phyloP scores from a whole-genome alignment of 805 yeast species.

The Cephaloascus albidus region DNA sequence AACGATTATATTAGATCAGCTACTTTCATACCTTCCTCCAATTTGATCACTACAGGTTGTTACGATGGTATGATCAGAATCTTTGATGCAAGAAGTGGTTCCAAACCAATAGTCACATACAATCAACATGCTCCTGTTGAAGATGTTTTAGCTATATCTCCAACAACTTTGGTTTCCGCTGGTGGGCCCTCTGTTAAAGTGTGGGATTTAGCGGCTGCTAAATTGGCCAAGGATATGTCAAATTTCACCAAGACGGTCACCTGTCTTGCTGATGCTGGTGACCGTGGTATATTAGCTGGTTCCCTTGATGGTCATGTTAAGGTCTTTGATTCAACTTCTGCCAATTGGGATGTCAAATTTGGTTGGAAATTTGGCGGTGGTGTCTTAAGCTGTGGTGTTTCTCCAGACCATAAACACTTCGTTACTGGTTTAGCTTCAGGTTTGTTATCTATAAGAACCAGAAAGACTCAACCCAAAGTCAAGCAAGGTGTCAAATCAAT shows the following conservation, averaged over 20 bases:
- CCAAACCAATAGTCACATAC: conserved; percentile 52
- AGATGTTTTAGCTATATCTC: conserved; percentile 63
- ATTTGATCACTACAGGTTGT: conserved; percentile 84
- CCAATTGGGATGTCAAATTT: conserved; percentile 80
- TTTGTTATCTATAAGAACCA: conserved; percentile 77
- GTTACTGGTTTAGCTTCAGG: conserved; percentile 92
- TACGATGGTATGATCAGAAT: conserved; percentile 83
- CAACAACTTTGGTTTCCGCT: conserved; percentile 71
- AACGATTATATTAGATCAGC: conserved; percentile 85
- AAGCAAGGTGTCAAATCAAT: conserved; percentile 36
- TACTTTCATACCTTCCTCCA: conserved; percentile 69
- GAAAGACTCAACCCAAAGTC: conserved; percentile 57
- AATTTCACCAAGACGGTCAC: conserved; percentile 95
- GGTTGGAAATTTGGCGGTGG: conserved; percentile 98
- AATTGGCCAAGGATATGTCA: conserved; percentile 56
- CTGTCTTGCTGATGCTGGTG: conserved; percentile 64
- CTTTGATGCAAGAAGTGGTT: conserved; percentile 61
- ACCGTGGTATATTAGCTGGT: conserved; percentile 81
- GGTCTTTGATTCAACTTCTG: conserved; percentile 69
- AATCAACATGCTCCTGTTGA: conserved; percentile 81
- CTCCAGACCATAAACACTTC: conserved; percentile 81
- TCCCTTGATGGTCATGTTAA: conserved; percentile 97
- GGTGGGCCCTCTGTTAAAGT: conserved; percentile 78
- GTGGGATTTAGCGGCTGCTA: conserved; percentile 87
- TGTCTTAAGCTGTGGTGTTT: conserved; percentile 80